Conservation (phyloP, 2,329 filamentous ascomycete genomes). For the Aspergillus sp. region DNA sequence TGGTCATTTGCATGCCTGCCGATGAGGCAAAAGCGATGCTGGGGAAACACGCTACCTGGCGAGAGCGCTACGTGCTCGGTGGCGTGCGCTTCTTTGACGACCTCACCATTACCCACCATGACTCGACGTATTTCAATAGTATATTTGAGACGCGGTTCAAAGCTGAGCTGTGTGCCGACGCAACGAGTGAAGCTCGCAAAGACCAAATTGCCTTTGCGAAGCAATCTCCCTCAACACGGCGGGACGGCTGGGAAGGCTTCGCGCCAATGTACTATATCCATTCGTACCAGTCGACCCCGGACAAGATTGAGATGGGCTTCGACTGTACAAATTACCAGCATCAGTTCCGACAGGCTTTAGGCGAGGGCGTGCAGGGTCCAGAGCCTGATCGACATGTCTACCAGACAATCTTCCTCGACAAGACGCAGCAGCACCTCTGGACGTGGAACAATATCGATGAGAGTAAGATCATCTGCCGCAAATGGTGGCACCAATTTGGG, state of each 20-base stretch:
- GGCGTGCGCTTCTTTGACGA: slow-evolving; percentile 64
- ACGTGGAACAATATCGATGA: slow-evolving; percentile 56
- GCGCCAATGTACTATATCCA: slow-evolving; percentile 62
- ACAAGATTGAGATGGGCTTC: slow-evolving; percentile 63
- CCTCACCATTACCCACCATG: slow-evolving; percentile 60
- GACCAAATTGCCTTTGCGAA: slow-evolving; percentile 49
- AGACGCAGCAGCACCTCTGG: slow-evolving; percentile 56
- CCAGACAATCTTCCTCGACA: slow-evolving; percentile 63
- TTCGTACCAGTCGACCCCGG: slow-evolving; percentile 51
- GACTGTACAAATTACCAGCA: slow-evolving; percentile 74
- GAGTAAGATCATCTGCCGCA: slow-evolving; percentile 55
- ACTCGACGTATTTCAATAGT: slow-evolving; percentile 56
- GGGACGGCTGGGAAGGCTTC: slow-evolving; percentile 43
- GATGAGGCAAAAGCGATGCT: slow-evolving; percentile 57
- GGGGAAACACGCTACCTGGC: slow-evolving; percentile 51
- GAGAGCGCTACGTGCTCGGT: slow-evolving; percentile 67
- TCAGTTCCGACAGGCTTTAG: slow-evolving; percentile 56
- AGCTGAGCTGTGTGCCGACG: slow-evolving; percentile 49
- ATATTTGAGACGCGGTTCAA: slow-evolving; percentile 57
- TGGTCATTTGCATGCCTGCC: slow-evolving; percentile 56
- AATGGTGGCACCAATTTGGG: slow-evolving; percentile 64
- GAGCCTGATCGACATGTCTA: slow-evolving; percentile 63
- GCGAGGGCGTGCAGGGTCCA: slow-evolving; percentile 21
- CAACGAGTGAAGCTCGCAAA: slow-evolving; percentile 40
- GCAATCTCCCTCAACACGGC: slow-evolving; percentile 32